Conservation (phyloP, 78 protist genomes). For the Thecamonas trahens region DNA sequence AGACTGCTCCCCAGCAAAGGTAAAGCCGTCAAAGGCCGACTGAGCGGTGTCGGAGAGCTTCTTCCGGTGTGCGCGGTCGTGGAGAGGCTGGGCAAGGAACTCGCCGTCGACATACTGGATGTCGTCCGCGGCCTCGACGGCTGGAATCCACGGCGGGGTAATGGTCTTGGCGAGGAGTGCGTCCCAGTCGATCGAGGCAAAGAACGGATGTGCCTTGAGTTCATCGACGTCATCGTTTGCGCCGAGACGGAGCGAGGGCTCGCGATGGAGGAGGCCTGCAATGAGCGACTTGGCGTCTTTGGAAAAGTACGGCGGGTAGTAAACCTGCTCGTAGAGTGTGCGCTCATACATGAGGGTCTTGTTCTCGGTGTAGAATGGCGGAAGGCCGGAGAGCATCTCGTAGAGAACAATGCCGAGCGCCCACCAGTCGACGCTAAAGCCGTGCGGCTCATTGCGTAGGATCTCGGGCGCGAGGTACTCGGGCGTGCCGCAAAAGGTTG, state of each 20-base stretch:
- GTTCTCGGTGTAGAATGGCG: conserved; percentile 51
- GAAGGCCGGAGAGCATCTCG: conserved; percentile 16
- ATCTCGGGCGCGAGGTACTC: conserved; percentile 93
- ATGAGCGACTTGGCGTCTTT: not conserved
- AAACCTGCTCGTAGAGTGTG: conserved; percentile 13
- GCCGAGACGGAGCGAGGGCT: not conserved
- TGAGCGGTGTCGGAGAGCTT: no score
- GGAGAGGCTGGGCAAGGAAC: no score
- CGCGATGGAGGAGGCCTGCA: not conserved
- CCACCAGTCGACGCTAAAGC: conserved; percentile 69
- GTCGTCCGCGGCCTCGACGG: not conserved
- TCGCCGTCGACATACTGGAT: not conserved
- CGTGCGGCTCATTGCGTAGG: conserved; percentile 42
- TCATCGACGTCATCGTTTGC: conserved; percentile 26
- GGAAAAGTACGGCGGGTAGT: conserved; percentile 21
- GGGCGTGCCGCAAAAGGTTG: conserved; percentile 98
- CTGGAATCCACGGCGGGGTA: conserved; percentile 5
- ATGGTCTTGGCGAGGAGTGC: not conserved
- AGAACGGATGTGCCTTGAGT: conserved; percentile 3
- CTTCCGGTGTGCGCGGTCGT: no score
- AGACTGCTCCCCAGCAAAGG: no score
- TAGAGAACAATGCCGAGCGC: conserved; percentile 51
- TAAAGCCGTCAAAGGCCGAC: no score
- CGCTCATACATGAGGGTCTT: conserved; percentile 33
- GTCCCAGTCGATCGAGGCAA: conserved; percentile 16